Evolutionary conservation across 495 filamentous ascomycete genomes (phyloP), one percentile per base, ranked within the genome.

Genomic region (Amorphotheca resinae): DNA sequence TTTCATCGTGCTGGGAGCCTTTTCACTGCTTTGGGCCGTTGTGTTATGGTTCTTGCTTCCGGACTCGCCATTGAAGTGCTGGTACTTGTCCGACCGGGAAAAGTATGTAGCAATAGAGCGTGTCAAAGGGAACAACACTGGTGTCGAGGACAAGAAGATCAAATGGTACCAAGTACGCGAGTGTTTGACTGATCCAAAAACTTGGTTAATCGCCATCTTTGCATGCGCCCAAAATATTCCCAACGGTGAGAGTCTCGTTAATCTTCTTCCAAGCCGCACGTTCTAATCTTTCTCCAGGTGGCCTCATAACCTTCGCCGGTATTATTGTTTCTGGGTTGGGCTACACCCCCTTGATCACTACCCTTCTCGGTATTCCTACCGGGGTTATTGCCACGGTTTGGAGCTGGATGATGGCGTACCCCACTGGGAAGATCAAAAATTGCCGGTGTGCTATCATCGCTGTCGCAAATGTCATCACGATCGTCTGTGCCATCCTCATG

Each of bases 141-240:
- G 79, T 8, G 71, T 82, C 25, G 76, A 76, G 23, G 82, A 80
- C 51, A 82, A 80, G 60, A 68, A 76, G 23, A 79, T 80, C 53
- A 80, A 81, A 38, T 53, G 66, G 50, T 72, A 80, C 32, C 79
- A 83, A 42, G 65, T 75, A 33, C 68, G 66, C 30, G 75, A 79
- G 45, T 67, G 73, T 0, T 53, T 79, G 2, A 14, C 60, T 22
- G 76, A 80, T 46, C 75, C 75, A 1, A 71, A 77, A 62, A 74
- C 72, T 0, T 72, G 65, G 64, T 49, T 62, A 5, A 5, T 28
- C 33, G 3, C 11, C 16, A 26, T 41, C 23, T 30, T 41, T 30
- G n/a, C n/a, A 3, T 3, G 5, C 23, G n/a, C 6, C 4, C 7
- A 8, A 3, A 41, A 41, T 22, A 22, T 41, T 11, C 38, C 38